These are phyloP conservation scores for Paracoccidioides brasiliensis DNA, from an alignment of 2,329 filamentous ascomycete genomes.

Conservation along the genomic window DNA sequence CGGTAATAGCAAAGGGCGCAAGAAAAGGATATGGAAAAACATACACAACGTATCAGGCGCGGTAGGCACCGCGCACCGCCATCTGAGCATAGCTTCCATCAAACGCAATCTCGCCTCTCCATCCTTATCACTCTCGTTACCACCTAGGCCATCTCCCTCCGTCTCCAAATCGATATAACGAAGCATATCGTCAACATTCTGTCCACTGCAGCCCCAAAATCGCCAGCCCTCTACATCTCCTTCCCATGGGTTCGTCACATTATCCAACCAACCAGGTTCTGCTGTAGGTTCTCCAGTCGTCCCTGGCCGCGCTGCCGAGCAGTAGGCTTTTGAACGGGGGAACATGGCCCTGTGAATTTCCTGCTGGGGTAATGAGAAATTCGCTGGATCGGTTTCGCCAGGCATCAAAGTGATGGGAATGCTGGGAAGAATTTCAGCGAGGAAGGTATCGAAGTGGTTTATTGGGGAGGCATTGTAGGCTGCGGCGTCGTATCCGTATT, in stretches of 20 bases:
- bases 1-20: neutral
- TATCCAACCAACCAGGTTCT: slow-evolving; percentile 65
- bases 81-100: slow-evolving; percentile 90
- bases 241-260: slow-evolving; percentile 86
- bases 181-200: slow-evolving; percentile 86
- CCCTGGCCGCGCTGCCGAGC: slow-evolving; percentile 20
- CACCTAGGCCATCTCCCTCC: slow-evolving; percentile 15
- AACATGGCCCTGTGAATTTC: slow-evolving; percentile 90
- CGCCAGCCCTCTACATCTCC: slow-evolving; percentile 84
- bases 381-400: slow-evolving; percentile 73
- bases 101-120: slow-evolving; percentile 65
- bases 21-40: slow-evolving; percentile 19
- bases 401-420: slow-evolving; percentile 83
- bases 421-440: slow-evolving; percentile 66
- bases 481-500: slow-evolving; percentile 87
- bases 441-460: slow-evolving; percentile 68
- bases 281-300: slow-evolving; percentile 15
- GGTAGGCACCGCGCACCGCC: slow-evolving; percentile 83
- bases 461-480: slow-evolving; percentile 80
- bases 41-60: slow-evolving; percentile 90
- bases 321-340: slow-evolving; percentile 58
- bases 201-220: slow-evolving; percentile 72
- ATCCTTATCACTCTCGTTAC: slow-evolving; percentile 18
- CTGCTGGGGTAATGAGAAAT: slow-evolving; percentile 81
- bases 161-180: slow-evolving; percentile 60